Evolutionary conservation across 495 filamentous ascomycete species (phyloP).

Genomic region (Wilcoxina mikolae): DNA sequence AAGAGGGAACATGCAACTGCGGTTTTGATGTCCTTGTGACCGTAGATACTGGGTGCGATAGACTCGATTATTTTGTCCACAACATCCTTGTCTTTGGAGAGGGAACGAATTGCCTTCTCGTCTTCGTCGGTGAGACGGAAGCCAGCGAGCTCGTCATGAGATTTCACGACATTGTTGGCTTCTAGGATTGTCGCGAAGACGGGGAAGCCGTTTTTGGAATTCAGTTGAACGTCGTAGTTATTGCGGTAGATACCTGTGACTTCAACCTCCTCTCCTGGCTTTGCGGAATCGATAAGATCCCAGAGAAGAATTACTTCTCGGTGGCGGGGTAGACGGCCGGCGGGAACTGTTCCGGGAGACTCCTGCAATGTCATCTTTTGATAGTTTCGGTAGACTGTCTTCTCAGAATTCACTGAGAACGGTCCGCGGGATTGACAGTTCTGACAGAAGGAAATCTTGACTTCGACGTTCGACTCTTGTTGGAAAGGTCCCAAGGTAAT

Average conservation of each 20-base stretch:
- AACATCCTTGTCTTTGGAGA: slow-evolving; percentile 79
- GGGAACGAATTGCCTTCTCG: slow-evolving; percentile 74
- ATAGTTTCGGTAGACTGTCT: slow-evolving; percentile 98
- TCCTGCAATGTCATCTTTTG: slow-evolving; percentile 97
- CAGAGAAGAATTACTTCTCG: slow-evolving; percentile 92
- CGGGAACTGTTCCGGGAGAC: slow-evolving; percentile 91
- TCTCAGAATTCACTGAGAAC: slow-evolving; percentile 91
- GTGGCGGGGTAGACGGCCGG: slow-evolving; percentile 86
- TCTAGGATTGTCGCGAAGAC: slow-evolving; percentile 97
- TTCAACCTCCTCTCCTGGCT: slow-evolving; percentile 95
- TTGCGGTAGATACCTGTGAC: slow-evolving; percentile 96
- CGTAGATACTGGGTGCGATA: slow-evolving; percentile 94
- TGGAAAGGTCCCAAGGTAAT: slow-evolving; percentile 88
- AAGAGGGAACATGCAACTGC: slow-evolving; percentile 89
- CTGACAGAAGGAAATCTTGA: slow-evolving; percentile 92
- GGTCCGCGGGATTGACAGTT: slow-evolving; percentile 93
- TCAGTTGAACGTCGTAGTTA: slow-evolving; percentile 93
- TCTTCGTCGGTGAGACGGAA: slow-evolving; percentile 94
- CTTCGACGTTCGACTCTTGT: slow-evolving; percentile 89
- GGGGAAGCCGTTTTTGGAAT: slow-evolving; percentile 98
- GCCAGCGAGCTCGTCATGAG: slow-evolving; percentile 93
- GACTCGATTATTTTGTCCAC: slow-evolving; percentile 89
- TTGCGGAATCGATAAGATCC: slow-evolving; percentile 92
- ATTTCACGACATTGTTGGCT: slow-evolving; percentile 91
- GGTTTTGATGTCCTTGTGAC: slow-evolving; percentile 94